Base-by-base conservation (phyloP, 352 stramenopile genomes). In the Elongisporangium anandrum region DNA sequence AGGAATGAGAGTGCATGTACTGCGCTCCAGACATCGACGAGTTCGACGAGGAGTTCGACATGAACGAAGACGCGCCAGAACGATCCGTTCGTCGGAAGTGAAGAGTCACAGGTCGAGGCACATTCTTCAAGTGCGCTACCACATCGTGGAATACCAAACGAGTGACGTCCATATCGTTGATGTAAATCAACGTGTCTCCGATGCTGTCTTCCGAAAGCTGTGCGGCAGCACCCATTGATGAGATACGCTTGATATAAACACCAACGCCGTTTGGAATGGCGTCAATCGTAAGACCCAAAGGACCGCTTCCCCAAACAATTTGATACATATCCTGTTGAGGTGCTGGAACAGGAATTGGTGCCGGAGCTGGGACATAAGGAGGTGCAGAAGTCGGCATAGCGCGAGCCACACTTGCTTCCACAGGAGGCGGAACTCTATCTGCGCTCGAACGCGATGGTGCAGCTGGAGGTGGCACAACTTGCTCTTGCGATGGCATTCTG, bases 211-310 rank as follows among this genome's bases (percentile, higher is more conserved):
- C 80, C n/a, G 83, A 74, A 7, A 95, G 66, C 26, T 85, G 73
- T 26, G 83, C 73, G 0, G 85, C 83, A 26, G 85, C 85, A n/a
- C 85, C 85, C 8, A 85, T 70, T 29, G 77, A 68, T 47, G 77
- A 80, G 53, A 92, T 91, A 24, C 85, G 83, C 65, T 95, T 95
- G 57, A 95, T 95, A 66, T 88, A 92, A 38, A 84, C 85, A 34
- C 84, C 84, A 0, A 75, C 68, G 1, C 52, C 47, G 12, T 80
- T 58, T 4, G 76, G 65, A 26, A 90, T 90, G 5, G 82, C 81
- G 52, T 95, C 85, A 50, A 95, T 92, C 10, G 85, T 95, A 54
- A 95, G 64, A 52, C 85, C 85, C 10, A 95, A 62, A 12, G 85
- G 80, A 0, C 85, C 85, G 12, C 71, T 69, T 52, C 85, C 85